Evolutionary conservation across 306 rosid species (phyloP).

Genomic region (Vigna trinervia): DNA sequence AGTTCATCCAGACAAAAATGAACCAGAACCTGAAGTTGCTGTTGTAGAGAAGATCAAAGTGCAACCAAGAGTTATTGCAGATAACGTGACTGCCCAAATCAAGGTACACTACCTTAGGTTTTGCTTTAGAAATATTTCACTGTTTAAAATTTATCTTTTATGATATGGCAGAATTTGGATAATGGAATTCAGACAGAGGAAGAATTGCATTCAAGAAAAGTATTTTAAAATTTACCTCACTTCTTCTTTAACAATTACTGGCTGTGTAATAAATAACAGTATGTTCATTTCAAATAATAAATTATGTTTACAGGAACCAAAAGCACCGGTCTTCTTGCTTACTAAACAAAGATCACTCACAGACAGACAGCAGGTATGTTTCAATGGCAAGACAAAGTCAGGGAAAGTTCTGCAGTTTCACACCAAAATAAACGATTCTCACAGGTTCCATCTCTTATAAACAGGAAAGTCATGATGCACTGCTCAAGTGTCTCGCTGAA

Average conservation of each 20-base stretch:
- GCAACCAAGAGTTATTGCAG: constrained; percentile 49
- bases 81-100: constrained; percentile 42
- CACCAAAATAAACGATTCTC: constrained; percentile 32
- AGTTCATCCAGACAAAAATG: neutral
- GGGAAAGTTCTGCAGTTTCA: neutral
- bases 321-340: constrained; percentile 54
- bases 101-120: constrained; percentile 56
- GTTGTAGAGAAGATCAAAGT: constrained; percentile 48
- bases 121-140: constrained; percentile 22
- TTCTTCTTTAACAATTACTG: constrained; percentile 1
- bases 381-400: constrained; percentile 30
- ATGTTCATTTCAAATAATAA: constrained; percentile 32
- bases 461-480: constrained; percentile 84
- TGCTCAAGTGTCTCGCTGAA: constrained; percentile 78
- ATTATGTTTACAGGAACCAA: constrained; percentile 63
- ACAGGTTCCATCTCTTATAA: constrained; percentile 38
- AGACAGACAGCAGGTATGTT: constrained; percentile 83
- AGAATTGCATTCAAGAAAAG: constrained; percentile 60
- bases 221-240: constrained; percentile 41
- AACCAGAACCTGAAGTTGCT: constrained; percentile 42
- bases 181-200: constrained; percentile 60
- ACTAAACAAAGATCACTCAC: constrained; percentile 81
- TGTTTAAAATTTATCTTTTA: constrained; percentile 37
- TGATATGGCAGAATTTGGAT: constrained; percentile 60
- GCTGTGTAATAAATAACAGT: neutral